These are phyloP conservation scores for Thielaviopsis ethacetica DNA, from an alignment of 2,329 filamentous ascomycete species.

Conservation along the genomic window DNA sequence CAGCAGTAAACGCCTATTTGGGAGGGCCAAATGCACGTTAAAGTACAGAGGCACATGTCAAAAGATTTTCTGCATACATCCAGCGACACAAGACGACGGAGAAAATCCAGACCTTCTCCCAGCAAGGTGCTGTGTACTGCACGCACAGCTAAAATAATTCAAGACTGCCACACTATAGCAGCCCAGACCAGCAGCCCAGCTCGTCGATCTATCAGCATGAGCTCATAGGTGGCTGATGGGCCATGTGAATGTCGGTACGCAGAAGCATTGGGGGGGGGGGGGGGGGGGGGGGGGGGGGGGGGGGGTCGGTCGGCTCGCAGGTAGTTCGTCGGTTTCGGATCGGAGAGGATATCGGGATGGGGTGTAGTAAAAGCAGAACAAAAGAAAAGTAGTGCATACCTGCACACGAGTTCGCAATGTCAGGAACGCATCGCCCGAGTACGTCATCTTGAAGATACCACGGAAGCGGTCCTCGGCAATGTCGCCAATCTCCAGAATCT, in stretches of 20 bases:
- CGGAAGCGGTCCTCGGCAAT: slow-evolving; percentile 92
- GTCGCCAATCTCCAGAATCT: slow-evolving; percentile 95
- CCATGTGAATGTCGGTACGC: background rate
- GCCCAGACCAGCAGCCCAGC: background rate
- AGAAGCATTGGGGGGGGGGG: too few species aligned
- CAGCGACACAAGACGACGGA: too few species aligned
- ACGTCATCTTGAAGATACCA: slow-evolving; percentile 99
- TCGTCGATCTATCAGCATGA: background rate
- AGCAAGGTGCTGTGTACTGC: background rate
- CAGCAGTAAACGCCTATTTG: background rate
- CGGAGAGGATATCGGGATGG: background rate
- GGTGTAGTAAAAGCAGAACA: background rate
- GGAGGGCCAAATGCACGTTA: background rate
- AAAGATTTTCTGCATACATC: background rate
- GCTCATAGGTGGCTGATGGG: background rate
- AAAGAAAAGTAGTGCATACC: slow-evolving; percentile 30
- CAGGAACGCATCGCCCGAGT: slow-evolving; percentile 85
- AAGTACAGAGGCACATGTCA: background rate
- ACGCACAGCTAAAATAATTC: background rate
- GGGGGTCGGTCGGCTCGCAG: background rate
- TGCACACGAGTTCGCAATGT: slow-evolving; percentile 93
- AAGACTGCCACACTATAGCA: background rate
- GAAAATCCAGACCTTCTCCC: background rate
- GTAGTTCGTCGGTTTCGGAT: background rate
- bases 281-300: too few species aligned